phyloP scores from a whole-genome alignment of 495 filamentous ascomycete genomes.

The Daldinia caldariorum region DNA sequence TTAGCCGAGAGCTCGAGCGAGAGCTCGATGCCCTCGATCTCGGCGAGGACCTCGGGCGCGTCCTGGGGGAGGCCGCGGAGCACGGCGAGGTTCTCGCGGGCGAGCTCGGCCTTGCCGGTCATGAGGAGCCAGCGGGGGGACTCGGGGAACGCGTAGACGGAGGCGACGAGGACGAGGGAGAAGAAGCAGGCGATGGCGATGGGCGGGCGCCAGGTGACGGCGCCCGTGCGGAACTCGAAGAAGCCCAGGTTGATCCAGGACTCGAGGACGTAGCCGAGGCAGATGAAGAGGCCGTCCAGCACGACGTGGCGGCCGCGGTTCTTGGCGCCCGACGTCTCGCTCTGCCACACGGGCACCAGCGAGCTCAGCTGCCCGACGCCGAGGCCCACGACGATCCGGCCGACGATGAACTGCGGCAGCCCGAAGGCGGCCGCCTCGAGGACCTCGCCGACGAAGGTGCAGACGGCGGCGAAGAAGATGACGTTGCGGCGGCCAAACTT shows the following conservation, averaged over 20 bases:
- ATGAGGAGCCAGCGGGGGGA: slow-evolving; percentile 61
- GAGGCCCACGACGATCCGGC: slow-evolving; percentile 58
- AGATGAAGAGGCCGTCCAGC: slow-evolving; percentile 60
- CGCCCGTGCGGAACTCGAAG: slow-evolving; percentile 35
- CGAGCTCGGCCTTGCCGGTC: slow-evolving; percentile 57
- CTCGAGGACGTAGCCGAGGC: slow-evolving; percentile 53
- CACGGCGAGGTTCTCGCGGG: slow-evolving; percentile 48
- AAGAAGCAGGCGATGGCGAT: slow-evolving; percentile 39
- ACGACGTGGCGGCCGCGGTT: slow-evolving; percentile 60
- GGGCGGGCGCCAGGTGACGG: slow-evolving; percentile 43
- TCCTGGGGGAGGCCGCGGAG: slow-evolving; percentile 46
- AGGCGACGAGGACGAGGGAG: slow-evolving; percentile 32
- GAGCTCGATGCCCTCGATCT: slow-evolving; percentile 50
- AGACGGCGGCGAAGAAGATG: slow-evolving; percentile 54
- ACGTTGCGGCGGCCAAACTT: slow-evolving; percentile 59
- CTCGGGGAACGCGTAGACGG: slow-evolving; percentile 58
- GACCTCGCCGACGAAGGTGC: slow-evolving; percentile 45
- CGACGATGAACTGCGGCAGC: slow-evolving; percentile 62
- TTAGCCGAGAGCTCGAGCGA: slow-evolving; percentile 49
- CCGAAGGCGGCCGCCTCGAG: slow-evolving; percentile 46
- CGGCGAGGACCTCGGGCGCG: slow-evolving; percentile 41
- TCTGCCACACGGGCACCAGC: slow-evolving; percentile 65
- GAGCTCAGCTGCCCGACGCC: slow-evolving; percentile 62
- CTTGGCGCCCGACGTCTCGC: slow-evolving; percentile 54
- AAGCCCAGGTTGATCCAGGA: slow-evolving; percentile 59